These are phyloP conservation scores for Lactarius evosmus DNA, from an alignment of 768 basidiomycete species.

Conservation along the genomic window DNA sequence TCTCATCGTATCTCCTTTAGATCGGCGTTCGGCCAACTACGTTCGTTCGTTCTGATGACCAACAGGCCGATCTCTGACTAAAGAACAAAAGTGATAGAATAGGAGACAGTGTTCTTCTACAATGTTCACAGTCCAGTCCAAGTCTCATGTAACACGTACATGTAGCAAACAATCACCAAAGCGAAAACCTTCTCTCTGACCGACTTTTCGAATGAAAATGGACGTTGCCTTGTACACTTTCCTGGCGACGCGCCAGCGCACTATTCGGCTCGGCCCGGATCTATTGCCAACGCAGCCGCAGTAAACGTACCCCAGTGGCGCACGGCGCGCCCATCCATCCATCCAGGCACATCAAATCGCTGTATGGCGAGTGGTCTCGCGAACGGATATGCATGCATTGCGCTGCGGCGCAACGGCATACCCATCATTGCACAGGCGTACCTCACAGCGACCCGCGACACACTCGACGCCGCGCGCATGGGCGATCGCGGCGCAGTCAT, in stretches of 20 bases:
- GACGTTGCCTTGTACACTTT: not conserved
- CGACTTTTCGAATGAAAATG: not conserved
- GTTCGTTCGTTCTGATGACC: too few species aligned
- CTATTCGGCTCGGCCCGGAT: not conserved
- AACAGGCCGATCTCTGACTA: too few species aligned
- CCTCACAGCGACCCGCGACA: constrained; percentile 31
- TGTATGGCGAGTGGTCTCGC: not conserved
- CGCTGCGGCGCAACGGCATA: constrained; percentile 27
- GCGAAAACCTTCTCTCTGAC: not conserved
- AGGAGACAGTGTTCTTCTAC: too few species aligned
- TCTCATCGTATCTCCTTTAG: too few species aligned
- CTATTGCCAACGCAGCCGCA: not conserved
- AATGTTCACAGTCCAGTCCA: too few species aligned
- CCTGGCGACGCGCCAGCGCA: not conserved
- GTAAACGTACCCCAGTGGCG: not conserved
- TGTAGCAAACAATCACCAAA: not conserved
- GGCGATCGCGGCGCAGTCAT: constrained; percentile 33
- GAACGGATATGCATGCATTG: constrained; percentile 25
- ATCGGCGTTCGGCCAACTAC: not conserved
- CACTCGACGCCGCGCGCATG: constrained; percentile 33
- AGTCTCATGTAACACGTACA: too few species aligned
- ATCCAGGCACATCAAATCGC: constrained; percentile 1
- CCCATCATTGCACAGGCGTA: constrained; percentile 33
- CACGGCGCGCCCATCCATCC: too few species aligned
- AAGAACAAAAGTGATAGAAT: too few species aligned